These are phyloP conservation scores for Neonectria sp. DNA, from an alignment of 2,329 filamentous ascomycete genomes.

Conservation along the genomic window DNA sequence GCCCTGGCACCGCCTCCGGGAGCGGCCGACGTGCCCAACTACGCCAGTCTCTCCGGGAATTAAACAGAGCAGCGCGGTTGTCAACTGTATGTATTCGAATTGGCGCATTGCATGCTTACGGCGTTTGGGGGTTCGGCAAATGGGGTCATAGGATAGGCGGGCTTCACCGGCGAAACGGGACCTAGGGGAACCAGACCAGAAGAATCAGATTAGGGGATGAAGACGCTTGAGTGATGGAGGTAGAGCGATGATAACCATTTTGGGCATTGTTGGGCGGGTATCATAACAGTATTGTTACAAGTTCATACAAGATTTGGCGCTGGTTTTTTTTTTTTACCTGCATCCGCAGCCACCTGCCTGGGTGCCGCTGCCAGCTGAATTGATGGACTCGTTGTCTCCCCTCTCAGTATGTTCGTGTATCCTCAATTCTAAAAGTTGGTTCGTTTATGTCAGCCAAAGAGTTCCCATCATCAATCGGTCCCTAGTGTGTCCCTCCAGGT, in stretches of 20 bases:
- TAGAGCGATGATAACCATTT: slow-evolving; percentile 38
- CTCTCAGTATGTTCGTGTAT: slow-evolving; percentile 94
- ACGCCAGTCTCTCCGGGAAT: slow-evolving; percentile 88
- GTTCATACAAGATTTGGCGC: slow-evolving; percentile 44
- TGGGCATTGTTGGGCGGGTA: slow-evolving; percentile 49
- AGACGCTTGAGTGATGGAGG: slow-evolving; percentile 33
- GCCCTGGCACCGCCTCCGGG: slow-evolving; percentile 85
- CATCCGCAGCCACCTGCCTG: slow-evolving; percentile 53
- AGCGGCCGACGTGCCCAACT: slow-evolving; percentile 79
- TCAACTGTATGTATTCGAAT: slow-evolving; percentile 35
- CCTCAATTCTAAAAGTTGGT: slow-evolving; percentile 74
- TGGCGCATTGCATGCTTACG: slow-evolving; percentile 41
- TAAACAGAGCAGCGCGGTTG: slow-evolving; percentile 59
- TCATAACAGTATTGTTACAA: slow-evolving; percentile 52
- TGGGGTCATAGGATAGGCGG: slow-evolving; percentile 20
- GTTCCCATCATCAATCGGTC: neutral
- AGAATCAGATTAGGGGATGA: slow-evolving; percentile 25
- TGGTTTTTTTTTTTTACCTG: slow-evolving; percentile 42
- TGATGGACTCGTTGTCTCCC: slow-evolving; percentile 93
- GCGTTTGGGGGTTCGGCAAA: slow-evolving; percentile 46
- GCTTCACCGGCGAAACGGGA: slow-evolving; percentile 40
- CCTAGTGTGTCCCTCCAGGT: no score
- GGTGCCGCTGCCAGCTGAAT: slow-evolving; percentile 66
- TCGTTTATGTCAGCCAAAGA: slow-evolving; percentile 11
- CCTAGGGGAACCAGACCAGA: slow-evolving; percentile 31